Evolutionary conservation across 768 basidiomycete genomes (phyloP).

Genomic region (Auriscalpium microsporum): DNA sequence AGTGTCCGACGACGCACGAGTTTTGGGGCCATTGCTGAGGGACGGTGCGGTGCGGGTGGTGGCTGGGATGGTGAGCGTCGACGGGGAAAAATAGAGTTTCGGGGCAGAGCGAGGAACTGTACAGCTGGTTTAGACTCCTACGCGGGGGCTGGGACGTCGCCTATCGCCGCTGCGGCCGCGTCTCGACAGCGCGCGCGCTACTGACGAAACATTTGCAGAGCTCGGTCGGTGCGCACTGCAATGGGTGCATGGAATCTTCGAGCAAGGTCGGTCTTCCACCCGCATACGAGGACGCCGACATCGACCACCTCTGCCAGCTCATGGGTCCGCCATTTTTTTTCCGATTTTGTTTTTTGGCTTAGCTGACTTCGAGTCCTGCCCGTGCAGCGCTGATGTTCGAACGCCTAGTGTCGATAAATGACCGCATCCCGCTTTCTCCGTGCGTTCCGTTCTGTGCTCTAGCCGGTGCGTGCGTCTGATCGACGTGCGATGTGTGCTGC

Average conservation of each 20-base stretch:
- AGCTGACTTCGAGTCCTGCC: constrained; percentile 9
- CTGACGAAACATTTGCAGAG: not conserved
- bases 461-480: constrained; percentile 11
- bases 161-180: too few species aligned
- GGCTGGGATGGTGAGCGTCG: constrained; percentile 6
- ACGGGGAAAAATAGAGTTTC: constrained; percentile 43
- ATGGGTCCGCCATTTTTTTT: constrained; percentile 51
- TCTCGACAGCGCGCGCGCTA: not conserved
- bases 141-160: not conserved
- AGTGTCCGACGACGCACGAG: constrained; percentile 37
- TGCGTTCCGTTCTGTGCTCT: constrained; percentile 23
- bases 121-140: constrained; percentile 29
- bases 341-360: constrained; percentile 2
- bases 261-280: constrained; percentile 73
- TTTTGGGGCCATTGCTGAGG: constrained; percentile 66
- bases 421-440: constrained; percentile 86
- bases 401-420: constrained; percentile 91
- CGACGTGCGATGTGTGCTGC: constrained; percentile 16
- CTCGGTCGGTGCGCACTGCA: constrained; percentile 31
- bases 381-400: constrained; percentile 88
- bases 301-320: constrained; percentile 79
- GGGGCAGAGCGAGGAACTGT: constrained; percentile 44
- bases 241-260: constrained; percentile 80
- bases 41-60: constrained; percentile 25
- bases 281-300: constrained; percentile 75